Base-by-base conservation (phyloP, 768 basidiomycete species). In the Lactifluus pinguis region DNA sequence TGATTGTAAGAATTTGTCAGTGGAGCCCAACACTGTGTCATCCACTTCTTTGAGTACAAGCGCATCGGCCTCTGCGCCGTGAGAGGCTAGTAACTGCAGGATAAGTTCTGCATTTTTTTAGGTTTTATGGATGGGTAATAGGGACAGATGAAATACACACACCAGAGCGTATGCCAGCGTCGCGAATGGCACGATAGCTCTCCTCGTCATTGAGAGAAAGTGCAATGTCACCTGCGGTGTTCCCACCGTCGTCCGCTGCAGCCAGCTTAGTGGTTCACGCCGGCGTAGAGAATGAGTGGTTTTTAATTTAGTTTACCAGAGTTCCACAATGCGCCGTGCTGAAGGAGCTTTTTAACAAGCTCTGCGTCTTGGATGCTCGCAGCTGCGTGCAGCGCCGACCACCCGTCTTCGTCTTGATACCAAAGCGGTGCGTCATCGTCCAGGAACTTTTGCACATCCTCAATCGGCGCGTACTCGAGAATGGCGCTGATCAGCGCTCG, bases 131-230 rank as follows among this genome's bases (percentile, higher is more conserved):
- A 38, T 13, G 10, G 6, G 38, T 11, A 7, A 11, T 10, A 29
- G 21, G 13, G 14, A 32, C 49, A 58, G 50, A 21, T 34, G 38
- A 39, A 17, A 49, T 3, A 38, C 38, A 73, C 77, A 68, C 64
- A 91, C 95, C 94, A 74, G 89, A 80, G 59, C 95, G 84, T 60
- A 98, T 84, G 8, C 95, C 97, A 58, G 95, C 90, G 73, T 95
- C 87, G n/a, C 92, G 82, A 51, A 99, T 88, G 54, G 83, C 68
- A 21, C 76, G 80, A 72, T 98, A 98, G 15, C 85, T 85, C 42
- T 75, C 74, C 58, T 76, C 73, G 66, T 94, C 81, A 66, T 95
- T 95, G 72, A 89, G 80, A 8, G 93, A 95, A 34, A 93, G 76
- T 11, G 93, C 88, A 53, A 98, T 83, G 66, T 98, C 95, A 9